Base-by-base conservation (phyloP, 768 basidiomycete genomes). In the Lactarius trivialis region DNA sequence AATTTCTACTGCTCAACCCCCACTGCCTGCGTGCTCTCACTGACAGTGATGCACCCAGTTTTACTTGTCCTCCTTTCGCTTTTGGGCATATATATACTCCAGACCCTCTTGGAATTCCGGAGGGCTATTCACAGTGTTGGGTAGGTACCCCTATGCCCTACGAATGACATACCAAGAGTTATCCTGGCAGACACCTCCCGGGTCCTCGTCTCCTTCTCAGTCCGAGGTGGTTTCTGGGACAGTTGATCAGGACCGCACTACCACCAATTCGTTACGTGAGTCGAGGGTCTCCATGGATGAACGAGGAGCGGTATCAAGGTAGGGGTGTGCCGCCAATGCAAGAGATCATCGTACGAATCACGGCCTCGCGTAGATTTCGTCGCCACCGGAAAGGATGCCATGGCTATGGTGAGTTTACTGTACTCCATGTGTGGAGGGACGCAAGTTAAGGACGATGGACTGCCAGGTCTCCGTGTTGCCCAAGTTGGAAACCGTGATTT, bases 351-450 rank as follows among this genome's bases (percentile, higher is more conserved):
- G 15, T 36, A n/a, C 14, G 32, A 41, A 45, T 11, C 14, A 3
- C 12, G 4, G 6, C 8, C 57, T 43, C 26, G 11, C 19, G 21
- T 49, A 67, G 66, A 45, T n/a, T 65, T 65, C n/a, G 48, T 15
- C 1, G 12, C 36, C 1, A 56, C 52, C 11, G 66, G 66, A 32
- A 45, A 34, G 54, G 66, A 67, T 17, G 60, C 57, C 7, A 3
- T 28, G 36, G 8, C 54, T 4, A 0, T 55, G 24, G 66, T 65
- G n/a, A 51, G 57, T 45, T 21, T 9, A 19, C 14, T 32, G 24
- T 26, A 7, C n/a, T 24, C 8, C 11, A 14, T 48, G 26, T 48
- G 11, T 4, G 2, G 49, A 21, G 26, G 17, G 14, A 33, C 17
- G 4, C n/a, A 58, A 19, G 32, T 30, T 4, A 24, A 26, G 33